Base-by-base conservation (phyloP, 106 monocot species). In the Dioscorea dumetorum region DNA sequence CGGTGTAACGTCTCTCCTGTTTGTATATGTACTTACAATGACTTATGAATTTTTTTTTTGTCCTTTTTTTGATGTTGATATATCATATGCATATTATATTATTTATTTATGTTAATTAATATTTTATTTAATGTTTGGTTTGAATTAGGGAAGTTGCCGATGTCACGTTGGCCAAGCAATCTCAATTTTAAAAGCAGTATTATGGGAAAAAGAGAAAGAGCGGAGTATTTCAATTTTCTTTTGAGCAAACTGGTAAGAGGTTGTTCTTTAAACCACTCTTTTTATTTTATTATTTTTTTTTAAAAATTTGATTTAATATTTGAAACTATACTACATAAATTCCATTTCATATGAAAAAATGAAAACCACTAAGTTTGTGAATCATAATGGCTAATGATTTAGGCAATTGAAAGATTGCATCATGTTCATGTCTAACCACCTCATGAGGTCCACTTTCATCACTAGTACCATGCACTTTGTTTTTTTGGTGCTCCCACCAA, bases 71-170 rank as follows among this genome's bases (percentile, higher is more conserved):
- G 52, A 50, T 28, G 3, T 22, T 24, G 17, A 5, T 24, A n/a
- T n/a, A 62, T 18, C 49, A 23, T 54, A 10, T 35, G n/a, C 17
- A 8, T 12, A 41, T 41, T 41, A 5, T 10, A 10, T 23, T 18
- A 48, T 50, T 70, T 41, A 22, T 4, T 31, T 34, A 18, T 6
- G 16, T 17, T 59, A 4, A 13, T 12, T 34, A 17, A 4, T 33
- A 21, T 32, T 19, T 22, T 54, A 33, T 28, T 14, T 56, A 60
- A 6, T 67, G 21, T 24, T 60, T 23, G 20, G 12, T 52, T 6
- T 61, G 31, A 35, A n/a, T n/a, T n/a, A 79, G 78, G 73, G 78
- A 79, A 52, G 78, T 63, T 78, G 18, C 61, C 68, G 33, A 33
- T 63, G 8, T 63, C 62, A 21, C 49, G 4, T 4, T 61, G 67